Conservation (phyloP, 306 rosid genomes). For the Sicyos baderoa region DNA sequence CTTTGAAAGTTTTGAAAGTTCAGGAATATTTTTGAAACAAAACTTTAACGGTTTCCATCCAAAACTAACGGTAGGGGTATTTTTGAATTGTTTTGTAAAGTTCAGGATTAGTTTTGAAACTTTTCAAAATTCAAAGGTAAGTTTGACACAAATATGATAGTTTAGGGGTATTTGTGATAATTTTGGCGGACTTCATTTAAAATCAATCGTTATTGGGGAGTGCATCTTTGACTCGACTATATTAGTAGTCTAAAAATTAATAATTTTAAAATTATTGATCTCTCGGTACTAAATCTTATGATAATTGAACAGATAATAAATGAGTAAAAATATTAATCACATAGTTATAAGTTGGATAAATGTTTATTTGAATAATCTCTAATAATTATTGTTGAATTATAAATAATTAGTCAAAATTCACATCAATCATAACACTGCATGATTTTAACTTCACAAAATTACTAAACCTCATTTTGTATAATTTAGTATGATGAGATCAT, state of each 20-base stretch:
- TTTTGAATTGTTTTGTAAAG: too few species aligned
- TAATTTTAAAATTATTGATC: too few species aligned
- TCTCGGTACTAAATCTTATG: too few species aligned
- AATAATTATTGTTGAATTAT: not conserved
- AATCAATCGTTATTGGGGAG: not conserved
- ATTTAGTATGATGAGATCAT: too few species aligned
- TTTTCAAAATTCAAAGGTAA: too few species aligned
- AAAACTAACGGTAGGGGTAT: too few species aligned
- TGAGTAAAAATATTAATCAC: not conserved
- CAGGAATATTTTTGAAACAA: too few species aligned
- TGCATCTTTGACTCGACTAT: not conserved
- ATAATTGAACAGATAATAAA: not conserved
- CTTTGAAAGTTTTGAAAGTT: too few species aligned
- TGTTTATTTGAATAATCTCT: not conserved
- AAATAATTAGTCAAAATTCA: not conserved
- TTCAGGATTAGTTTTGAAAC: too few species aligned
- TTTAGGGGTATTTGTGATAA: too few species aligned
- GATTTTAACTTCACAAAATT: constrained; percentile 1
- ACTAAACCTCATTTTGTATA: not conserved
- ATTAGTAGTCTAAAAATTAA: not conserved
- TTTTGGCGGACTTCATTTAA: not conserved
- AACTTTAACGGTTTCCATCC: too few species aligned
- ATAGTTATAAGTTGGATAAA: not conserved
- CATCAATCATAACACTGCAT: not conserved
- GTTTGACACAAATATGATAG: too few species aligned